phyloP scores from a whole-genome alignment of 441 rosid genomes.

The Populus hybrid region DNA sequence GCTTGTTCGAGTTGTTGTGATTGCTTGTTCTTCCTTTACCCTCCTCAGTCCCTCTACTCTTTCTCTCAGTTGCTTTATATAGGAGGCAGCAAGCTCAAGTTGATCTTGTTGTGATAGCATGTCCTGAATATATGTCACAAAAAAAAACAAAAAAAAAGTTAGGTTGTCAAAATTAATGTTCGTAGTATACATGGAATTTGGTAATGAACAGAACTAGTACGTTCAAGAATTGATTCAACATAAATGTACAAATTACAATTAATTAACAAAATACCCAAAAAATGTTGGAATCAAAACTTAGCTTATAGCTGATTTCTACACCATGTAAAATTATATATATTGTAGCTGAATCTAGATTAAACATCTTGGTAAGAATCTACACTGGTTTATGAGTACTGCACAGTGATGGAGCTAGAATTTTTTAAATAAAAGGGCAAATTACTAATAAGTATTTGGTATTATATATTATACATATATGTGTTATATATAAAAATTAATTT shows the following conservation, averaged over 20 bases:
- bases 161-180: background rate
- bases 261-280: background rate
- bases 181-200: background rate
- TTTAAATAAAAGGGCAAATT: too few species aligned
- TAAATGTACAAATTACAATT: too few species aligned
- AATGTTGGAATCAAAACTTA: background rate
- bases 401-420: too few species aligned
- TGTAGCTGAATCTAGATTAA: too few species aligned
- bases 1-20: constrained; percentile 1
- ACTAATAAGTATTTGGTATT: too few species aligned
- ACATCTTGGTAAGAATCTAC: background rate
- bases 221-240: background rate
- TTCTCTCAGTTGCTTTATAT: constrained; percentile 38
- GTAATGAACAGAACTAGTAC: background rate
- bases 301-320: background rate
- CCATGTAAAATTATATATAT: background rate
- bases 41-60: constrained; percentile 36
- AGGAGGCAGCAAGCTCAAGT: constrained; percentile 42
- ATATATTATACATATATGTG: too few species aligned
- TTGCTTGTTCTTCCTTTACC: constrained; percentile 30
- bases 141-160: background rate
- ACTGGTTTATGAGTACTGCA: too few species aligned
- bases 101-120: constrained; percentile 42
- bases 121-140: constrained; percentile 22
- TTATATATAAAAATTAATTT: too few species aligned